A percentile compares a stretch with the other conserved stretches of the same genome.
Conservation (phyloP, 495 filamentous ascomycete genomes). For the Tuber melanosporum region DNA sequence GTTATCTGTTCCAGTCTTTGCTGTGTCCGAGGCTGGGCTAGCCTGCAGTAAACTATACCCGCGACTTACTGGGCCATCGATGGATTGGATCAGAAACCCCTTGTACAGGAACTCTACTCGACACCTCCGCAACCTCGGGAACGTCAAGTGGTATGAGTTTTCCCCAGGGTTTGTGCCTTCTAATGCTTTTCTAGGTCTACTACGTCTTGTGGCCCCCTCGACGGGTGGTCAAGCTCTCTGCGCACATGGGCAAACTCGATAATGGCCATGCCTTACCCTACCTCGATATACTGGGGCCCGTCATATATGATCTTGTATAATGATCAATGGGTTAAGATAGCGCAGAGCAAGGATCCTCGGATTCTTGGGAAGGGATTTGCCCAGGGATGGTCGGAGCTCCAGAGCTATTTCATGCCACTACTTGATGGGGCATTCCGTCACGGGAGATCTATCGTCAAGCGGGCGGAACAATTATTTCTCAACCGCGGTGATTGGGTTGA, state of each 20-base stretch:
- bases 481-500: constrained; percentile 18
- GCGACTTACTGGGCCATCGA: constrained; percentile 10
- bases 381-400: constrained; percentile 33
- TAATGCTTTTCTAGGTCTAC: constrained; percentile 24
- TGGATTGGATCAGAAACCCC: constrained; percentile 25
- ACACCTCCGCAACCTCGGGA: constrained; percentile 30
- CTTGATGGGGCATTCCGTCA: constrained; percentile 28
- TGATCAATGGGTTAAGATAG: constrained; percentile 30
- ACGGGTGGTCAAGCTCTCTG: constrained; percentile 23
- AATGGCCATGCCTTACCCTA: constrained; percentile 35
- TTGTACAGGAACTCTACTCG: constrained; percentile 13
- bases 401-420: constrained; percentile 28
- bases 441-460: constrained; percentile 24
- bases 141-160: constrained; percentile 35
- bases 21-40: background rate
- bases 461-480: constrained; percentile 29
- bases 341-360: constrained; percentile 27
- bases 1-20: background rate
- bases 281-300: constrained; percentile 32
- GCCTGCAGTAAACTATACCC: background rate
- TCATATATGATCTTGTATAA: constrained; percentile 31
- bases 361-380: constrained; percentile 30
- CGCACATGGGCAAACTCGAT: constrained; percentile 29
- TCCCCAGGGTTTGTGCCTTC: background rate
- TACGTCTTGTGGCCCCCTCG: constrained; percentile 26